phyloP scores from a whole-genome alignment of 139 green algal genomes.

The Chlamydomonas sp. region DNA sequence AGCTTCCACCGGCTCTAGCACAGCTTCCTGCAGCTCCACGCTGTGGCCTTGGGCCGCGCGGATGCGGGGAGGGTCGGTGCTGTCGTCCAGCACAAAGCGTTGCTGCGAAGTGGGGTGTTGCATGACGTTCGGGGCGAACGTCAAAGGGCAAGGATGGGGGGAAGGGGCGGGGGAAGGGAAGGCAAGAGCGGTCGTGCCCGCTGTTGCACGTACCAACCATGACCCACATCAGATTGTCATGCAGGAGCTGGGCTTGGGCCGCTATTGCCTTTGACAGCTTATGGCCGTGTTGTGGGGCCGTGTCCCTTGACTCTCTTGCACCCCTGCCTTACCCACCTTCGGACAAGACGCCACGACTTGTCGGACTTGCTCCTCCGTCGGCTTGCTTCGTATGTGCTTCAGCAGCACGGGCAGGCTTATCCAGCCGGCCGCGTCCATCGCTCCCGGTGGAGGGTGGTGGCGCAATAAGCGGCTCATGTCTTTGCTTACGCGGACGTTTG shows the following conservation, averaged over 20 bases:
- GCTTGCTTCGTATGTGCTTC: conserved; percentile 36
- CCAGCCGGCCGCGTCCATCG: conserved; percentile 58
- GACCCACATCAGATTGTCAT: too few species aligned
- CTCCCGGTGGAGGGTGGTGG: conserved; percentile 53
- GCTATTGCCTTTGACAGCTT: too few species aligned
- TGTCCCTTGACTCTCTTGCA: too few species aligned
- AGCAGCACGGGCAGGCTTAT: conserved; percentile 50
- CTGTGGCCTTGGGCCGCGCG: conserved; percentile 69
- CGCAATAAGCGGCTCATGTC: conserved; percentile 55
- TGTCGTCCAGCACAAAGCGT: conserved; percentile 65
- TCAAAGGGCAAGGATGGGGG: not conserved
- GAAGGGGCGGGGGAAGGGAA: not conserved
- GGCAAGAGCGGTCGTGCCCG: too few species aligned
- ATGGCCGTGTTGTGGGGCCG: too few species aligned
- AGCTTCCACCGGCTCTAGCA: conserved; percentile 55
- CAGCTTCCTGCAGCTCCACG: conserved; percentile 58
- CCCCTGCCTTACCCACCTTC: not conserved
- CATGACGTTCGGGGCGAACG: not conserved
- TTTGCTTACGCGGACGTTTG: conserved; percentile 44
- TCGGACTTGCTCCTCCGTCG: conserved; percentile 28
- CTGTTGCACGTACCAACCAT: too few species aligned
- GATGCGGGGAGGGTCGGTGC: conserved; percentile 43
- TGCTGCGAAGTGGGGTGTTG: conserved; percentile 43
- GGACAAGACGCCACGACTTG: not conserved
- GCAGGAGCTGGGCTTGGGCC: not conserved